A percentile compares a stretch with the other conserved stretches of the same genome.
Evolutionary conservation across 176 grass and related monocot genomes (phyloP).

Genomic region (Paspalum notatum): DNA sequence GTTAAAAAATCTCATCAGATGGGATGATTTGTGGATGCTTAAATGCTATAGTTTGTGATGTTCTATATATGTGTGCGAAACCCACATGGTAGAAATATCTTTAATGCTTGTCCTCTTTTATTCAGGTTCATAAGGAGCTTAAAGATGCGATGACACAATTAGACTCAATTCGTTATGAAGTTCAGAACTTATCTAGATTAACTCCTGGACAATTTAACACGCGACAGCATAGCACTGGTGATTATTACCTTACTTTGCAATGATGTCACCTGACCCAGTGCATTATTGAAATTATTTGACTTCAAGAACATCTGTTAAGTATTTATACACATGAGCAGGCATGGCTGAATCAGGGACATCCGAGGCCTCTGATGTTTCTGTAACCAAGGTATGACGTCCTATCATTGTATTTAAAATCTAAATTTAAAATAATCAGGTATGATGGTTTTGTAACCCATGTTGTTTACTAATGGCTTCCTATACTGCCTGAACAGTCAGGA

Average conservation of each 20-base stretch:
- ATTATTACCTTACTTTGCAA: background rate
- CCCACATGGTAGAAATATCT: background rate
- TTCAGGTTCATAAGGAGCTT: constrained; percentile 88
- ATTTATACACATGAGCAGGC: constrained; percentile 30
- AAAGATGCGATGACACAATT: constrained; percentile 84
- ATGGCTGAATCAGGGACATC: constrained; percentile 40
- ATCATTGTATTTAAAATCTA: background rate
- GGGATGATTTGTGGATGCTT: constrained; percentile 2
- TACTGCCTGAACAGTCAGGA: background rate
- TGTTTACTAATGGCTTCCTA: background rate
- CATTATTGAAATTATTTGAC: constrained; percentile 23
- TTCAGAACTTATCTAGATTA: constrained; percentile 74
- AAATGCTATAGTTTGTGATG: constrained; percentile 17
- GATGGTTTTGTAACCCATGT: background rate
- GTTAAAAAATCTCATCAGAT: constrained; percentile 4
- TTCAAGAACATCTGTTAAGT: background rate
- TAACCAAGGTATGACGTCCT: constrained; percentile 34
- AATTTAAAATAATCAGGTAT: too few relatives aligned
- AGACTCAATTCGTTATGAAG: constrained; percentile 91
- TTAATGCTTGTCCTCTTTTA: constrained; percentile 22
- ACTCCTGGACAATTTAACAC: constrained; percentile 57
- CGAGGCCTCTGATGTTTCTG: constrained; percentile 29
- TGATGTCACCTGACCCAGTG: background rate
- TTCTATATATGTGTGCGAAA: background rate
- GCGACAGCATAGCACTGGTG: constrained; percentile 43